Evolutionary conservation across 2,329 filamentous ascomycete species (phyloP).

Genomic region (Fusarium dlaminii): DNA sequence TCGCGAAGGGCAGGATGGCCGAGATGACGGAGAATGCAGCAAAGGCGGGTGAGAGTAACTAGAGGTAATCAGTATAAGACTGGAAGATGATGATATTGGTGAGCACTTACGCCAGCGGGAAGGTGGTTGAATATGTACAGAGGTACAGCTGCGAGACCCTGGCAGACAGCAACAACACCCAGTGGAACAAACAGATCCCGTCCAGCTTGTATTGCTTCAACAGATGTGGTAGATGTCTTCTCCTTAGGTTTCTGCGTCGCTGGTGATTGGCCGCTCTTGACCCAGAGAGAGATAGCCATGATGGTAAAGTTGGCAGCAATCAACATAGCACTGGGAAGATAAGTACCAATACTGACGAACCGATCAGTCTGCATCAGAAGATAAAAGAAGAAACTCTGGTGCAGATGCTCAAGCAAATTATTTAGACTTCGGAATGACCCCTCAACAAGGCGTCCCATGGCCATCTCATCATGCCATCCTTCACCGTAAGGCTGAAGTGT

Average conservation of each 20-base stretch:
- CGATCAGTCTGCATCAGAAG: conserved; percentile 89
- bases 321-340: conserved; percentile 97
- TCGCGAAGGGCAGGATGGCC: conserved; percentile 62
- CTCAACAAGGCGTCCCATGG: conserved; percentile 87
- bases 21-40: conserved; percentile 65
- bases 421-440: conserved; percentile 93
- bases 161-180: conserved; percentile 74
- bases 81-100: neutral
- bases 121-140: conserved; percentile 87
- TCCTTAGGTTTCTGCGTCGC: conserved; percentile 42
- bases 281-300: conserved; percentile 93
- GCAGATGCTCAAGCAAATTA: conserved; percentile 94
- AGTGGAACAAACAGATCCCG: conserved; percentile 78
- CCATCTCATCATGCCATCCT: conserved; percentile 98
- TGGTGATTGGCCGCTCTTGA: conserved; percentile 76
- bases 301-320: conserved; percentile 95
- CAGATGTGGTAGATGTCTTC: conserved; percentile 45
- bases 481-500: conserved; percentile 90
- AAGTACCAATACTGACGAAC: conserved; percentile 98
- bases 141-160: conserved; percentile 81
- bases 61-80: neutral
- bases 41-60: conserved; percentile 71
- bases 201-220: conserved; percentile 51
- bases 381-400: conserved; percentile 99
- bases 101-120: conserved; percentile 66